Evolutionary conservation across 1,139 yeast species (phyloP).

Genomic region (Trichomonascaceae sp.): DNA sequence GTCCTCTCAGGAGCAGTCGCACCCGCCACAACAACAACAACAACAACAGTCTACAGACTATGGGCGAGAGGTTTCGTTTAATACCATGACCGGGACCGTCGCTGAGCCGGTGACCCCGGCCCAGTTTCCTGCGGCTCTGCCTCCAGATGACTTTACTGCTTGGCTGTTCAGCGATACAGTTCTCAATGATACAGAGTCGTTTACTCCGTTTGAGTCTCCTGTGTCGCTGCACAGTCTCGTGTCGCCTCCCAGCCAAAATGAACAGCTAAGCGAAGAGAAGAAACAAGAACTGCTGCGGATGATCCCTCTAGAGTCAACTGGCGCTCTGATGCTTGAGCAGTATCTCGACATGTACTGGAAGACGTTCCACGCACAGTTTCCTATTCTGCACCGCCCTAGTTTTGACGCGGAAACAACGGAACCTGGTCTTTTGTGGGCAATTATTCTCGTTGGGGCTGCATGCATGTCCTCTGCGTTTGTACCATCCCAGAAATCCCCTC

Average conservation of each 20-base stretch:
- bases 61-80: too few species aligned
- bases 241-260: slow-evolving; percentile 19
- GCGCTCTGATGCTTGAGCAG: slow-evolving; percentile 14
- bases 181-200: slow-evolving; percentile 18
- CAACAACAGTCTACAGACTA: too few species aligned
- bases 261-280: slow-evolving; percentile 15
- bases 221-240: slow-evolving; percentile 26
- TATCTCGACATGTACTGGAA: slow-evolving; percentile 34
- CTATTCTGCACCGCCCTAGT: slow-evolving; percentile 51
- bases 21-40: too few species aligned
- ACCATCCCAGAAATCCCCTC: too few species aligned
- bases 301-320: slow-evolving; percentile 24
- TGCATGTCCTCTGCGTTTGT: too few species aligned
- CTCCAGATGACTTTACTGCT: slow-evolving; percentile 20
- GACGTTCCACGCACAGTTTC: slow-evolving; percentile 47
- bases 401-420: slow-evolving; percentile 42
- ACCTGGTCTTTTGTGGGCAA: slow-evolving; percentile 40
- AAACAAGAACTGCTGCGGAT: slow-evolving; percentile 23
- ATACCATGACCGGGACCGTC: too few species aligned
- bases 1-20: too few species aligned
- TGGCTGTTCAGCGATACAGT: slow-evolving; percentile 27
- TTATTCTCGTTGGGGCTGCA: slow-evolving; percentile 43
- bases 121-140: too few species aligned
- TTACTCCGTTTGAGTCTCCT: slow-evolving; percentile 23
- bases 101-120: too few species aligned